Base-by-base conservation (phyloP, 225 moss, liverwort and hornwort species). In the Polytrichum commune region DNA sequence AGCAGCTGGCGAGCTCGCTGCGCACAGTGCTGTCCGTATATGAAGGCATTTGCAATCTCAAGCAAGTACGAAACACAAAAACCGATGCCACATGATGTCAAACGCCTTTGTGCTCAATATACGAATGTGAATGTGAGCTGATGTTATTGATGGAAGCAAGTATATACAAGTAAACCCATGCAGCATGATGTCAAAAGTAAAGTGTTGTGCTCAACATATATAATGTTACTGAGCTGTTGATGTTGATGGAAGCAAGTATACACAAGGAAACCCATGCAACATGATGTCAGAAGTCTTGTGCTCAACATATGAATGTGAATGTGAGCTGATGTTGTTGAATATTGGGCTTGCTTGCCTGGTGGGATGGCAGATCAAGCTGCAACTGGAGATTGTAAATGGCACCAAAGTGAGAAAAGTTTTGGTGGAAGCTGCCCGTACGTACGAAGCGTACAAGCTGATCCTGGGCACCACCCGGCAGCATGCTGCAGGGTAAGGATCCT, bases 11-110 rank as follows among this genome's bases (percentile, higher is more conserved):
- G 62, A 88, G 72, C 78, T 80, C 84, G 56, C 79, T 88, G 77
- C 88, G 77, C 35, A 80, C 82, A 22, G 82, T 88, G 63, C 82
- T 88, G 63, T 80, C 84, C 57, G 80, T 88, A 66, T 85, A 85
- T 71, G 80, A 88, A 69, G 84, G 85, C 46, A 84, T 88, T 53
- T 88, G 88, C 72, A 82, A 78, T 78, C 77, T 88, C 68, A 88
- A 88, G 54, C 84, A 85, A 75, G 88, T 88, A 67, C 33, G 71
- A 46, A 46, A 46, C 46, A 46, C 46, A 0, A 16, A 46, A 32
- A 32, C 32, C 32, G 1, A 29, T 32, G 7, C 32, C 32, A 30
- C 10, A 46, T 46, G 46, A 46, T 46, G 46, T 10, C 46, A 4
- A 46, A 46, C 13, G 46, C 0, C 46, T 16, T 46, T 46, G 46